Evolutionary conservation across 129 eudicot genomes (phyloP), one percentile per base, ranked within the genome.

Genomic region (Centaurea solstitialis): DNA sequence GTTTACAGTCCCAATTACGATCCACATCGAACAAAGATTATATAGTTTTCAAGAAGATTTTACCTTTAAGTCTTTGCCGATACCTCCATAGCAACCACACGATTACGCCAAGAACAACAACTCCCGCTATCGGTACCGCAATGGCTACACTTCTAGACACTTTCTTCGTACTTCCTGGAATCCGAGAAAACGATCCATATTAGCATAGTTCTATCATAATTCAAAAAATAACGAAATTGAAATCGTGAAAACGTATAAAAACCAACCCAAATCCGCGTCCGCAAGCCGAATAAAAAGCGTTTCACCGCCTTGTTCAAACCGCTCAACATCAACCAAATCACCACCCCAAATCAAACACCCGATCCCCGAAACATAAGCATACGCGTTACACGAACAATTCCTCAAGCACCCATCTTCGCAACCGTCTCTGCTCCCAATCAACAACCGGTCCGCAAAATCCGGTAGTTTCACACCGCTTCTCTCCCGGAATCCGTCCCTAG

Each of bases 371-470:
- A 86, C 80, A 81, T 10, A 89, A 7, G 90, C 86, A 50, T 87
- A 91, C 0, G 92, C 96, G 13, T 28, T 64, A 75, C 98, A 93
- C 3, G 96, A 89, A 84, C 98, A 93, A 80, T 93, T 93, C 40
- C 11, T 72, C 77, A 77, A 57, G 79, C 98, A 93, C 83, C 40
- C 21, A 0, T 53, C 71, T 76, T 80, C 78, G 70, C 98, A 93
- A 3, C 70, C 90, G 0, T 4, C 50, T 5, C 20, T 4, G 7
- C 40, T 21, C 26, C 70, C 74, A 3, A n/a, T 69, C 9, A 70
- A 74, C 40, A 71, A 74, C 5, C 40, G 45, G 66, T 85, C 92
- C 9, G 88, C 90, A 79, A 84, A 84, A 76, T 91, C 94, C 0
- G 98, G 94, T 80, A 89, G 74, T 57, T 91, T 93, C 43, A 93